Evolutionary conservation across 345 rosid genomes (phyloP), one percentile per base, ranked within the genome.

Genomic region (Salix viminalis): DNA sequence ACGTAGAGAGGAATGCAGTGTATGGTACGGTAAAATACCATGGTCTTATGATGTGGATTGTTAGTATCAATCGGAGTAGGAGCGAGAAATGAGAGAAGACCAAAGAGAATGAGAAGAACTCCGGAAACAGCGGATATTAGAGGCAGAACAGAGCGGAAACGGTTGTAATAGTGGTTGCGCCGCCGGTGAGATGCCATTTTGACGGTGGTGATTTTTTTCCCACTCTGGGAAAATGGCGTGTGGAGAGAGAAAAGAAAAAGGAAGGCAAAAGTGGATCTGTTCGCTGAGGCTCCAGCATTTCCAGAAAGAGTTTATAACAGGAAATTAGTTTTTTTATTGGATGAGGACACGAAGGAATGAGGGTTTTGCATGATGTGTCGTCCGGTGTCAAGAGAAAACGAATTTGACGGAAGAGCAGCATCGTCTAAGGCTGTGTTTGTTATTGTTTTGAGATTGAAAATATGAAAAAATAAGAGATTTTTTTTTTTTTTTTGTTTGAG

Each of bases 131-230:
- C 74, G 69, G 88, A 88, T 11, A 91, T 52, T 16, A 86, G 23
- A 4, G 91, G 92, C 4, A 85, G 78, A 42, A 88, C 77, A 71
- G 85, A 84, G 4, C 92, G 90, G 70, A 89, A 79, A 75, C 91
- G 90, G 79, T 80, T 82, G 83, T 85, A 72, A 69, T 83, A 81
- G 75, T 52, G 75, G 75, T 87, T 82, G 80, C 94, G 97, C 87
- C 97, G 96, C 87, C 96, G 86, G 69, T 79, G 89, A 67, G 79
- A 81, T 48, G 94, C 92, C 97, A 95, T 93, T 14, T 21, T n/a
- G 24, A 58, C 15, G 28, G 12, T 44, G 9, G 67, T 23, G 65
- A 24, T 18, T 37, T 30, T 32, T 13, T 30, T 0, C n/a, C 24
- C n/a, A 5, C 18, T 62, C 7, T 41, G 30, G 15, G 28, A 39